Percentiles rank a stretch among this genome's conserved stretches.
Conservation (phyloP, 257 asterid species). For the Jasminum sambac region DNA sequence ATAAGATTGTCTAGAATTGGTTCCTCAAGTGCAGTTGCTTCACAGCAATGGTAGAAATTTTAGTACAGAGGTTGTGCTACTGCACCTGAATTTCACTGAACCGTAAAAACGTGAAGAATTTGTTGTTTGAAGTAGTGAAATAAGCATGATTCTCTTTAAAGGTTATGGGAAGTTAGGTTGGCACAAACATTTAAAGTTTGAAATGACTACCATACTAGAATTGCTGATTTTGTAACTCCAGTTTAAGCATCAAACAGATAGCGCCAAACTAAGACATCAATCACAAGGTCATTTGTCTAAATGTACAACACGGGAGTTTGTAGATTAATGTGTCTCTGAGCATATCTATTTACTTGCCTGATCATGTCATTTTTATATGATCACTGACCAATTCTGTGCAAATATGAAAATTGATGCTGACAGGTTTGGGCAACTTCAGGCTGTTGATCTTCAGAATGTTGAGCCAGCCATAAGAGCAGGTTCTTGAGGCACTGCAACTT, state of each 20-base stretch:
- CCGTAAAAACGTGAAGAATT: not conserved
- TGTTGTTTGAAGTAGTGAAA: not conserved
- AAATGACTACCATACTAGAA: not conserved
- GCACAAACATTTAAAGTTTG: not conserved
- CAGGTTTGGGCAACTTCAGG: constrained; percentile 92
- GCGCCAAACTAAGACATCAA: not conserved
- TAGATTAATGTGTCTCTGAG: not conserved
- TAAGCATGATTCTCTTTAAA: not conserved
- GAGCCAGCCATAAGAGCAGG: constrained; percentile 96
- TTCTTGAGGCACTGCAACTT: constrained; percentile 19
- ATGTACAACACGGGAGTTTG: not conserved
- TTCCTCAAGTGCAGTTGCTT: no score
- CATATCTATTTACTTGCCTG: not conserved
- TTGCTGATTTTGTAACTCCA: not conserved
- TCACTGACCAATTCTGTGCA: not conserved
- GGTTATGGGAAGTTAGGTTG: not conserved
- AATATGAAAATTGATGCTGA: not conserved
- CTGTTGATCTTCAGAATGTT: constrained; percentile 74
- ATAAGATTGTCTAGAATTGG: not conserved
- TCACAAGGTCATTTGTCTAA: not conserved
- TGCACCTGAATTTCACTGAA: not conserved
- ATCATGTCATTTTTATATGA: not conserved
- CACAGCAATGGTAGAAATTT: not conserved
- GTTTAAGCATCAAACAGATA: not conserved
- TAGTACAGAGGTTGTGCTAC: not conserved